phyloP scores from a whole-genome alignment of 2,329 filamentous ascomycete genomes.

The Trichoderma sp. region DNA sequence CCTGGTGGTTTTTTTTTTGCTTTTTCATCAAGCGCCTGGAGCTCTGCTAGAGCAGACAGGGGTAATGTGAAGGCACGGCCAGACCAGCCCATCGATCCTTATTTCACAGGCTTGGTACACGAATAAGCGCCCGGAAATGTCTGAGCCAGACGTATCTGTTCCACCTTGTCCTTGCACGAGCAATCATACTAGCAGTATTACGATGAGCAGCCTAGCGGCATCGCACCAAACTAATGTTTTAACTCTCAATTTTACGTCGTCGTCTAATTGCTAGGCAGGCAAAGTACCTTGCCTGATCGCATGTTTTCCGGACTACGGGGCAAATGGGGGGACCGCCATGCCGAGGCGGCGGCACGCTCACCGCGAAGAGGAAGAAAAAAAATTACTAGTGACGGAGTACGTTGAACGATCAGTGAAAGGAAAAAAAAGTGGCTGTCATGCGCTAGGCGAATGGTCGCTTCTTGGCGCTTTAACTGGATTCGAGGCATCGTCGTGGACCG shows the following conservation, averaged over 20 bases:
- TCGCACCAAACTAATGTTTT: background rate
- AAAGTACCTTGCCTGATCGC: background rate
- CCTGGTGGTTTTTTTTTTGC: conserved; percentile 1
- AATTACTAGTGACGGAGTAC: background rate
- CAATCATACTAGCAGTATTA: background rate
- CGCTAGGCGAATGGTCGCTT: conserved; percentile 4
- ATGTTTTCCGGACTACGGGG: conserved; percentile 5
- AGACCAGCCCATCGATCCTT: conserved; percentile 19
- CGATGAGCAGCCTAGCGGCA: background rate
- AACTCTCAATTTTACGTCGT: background rate
- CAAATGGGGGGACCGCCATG: conserved; percentile 2
- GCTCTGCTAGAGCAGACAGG: conserved; percentile 14
- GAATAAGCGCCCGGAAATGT: conserved; percentile 11
- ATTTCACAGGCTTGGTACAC: conserved; percentile 15
- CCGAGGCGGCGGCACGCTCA: conserved; percentile 16
- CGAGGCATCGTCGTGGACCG: background rate
- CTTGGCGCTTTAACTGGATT: conserved; percentile 28
- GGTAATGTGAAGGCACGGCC: conserved; percentile 1
- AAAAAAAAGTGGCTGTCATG: conserved; percentile 15
- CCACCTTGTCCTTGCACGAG: background rate
- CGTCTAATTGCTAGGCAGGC: background rate
- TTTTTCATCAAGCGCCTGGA: conserved; percentile 3
- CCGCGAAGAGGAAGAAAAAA: conserved; percentile 1
- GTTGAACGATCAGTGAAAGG: background rate
- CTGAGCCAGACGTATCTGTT: background rate